Evolutionary conservation across 148 eudicot species (phyloP).

Genomic region (Chenopodium album): DNA sequence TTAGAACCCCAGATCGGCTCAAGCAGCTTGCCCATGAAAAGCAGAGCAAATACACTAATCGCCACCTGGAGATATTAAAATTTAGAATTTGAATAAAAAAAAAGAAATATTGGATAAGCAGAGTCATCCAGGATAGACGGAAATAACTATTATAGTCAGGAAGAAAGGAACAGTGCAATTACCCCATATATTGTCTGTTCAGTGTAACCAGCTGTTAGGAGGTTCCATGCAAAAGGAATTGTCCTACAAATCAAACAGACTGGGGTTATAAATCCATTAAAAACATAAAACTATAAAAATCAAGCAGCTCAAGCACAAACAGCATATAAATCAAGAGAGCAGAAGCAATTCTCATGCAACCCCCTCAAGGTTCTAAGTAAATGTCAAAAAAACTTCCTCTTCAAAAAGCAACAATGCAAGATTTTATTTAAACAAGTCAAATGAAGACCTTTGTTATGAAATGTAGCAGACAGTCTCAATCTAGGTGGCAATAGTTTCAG

Average conservation of each 20-base stretch:
- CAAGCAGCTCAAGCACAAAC: constrained; percentile 10
- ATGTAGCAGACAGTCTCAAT: too few species aligned
- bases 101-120: background rate
- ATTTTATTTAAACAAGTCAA: background rate
- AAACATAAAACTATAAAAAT: background rate
- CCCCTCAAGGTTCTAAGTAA: background rate
- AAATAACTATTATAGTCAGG: constrained; percentile 4
- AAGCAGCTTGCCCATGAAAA: constrained; percentile 85
- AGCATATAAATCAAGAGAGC: background rate
- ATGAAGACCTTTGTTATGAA: background rate
- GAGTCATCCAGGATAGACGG: background rate
- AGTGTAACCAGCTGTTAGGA: constrained; percentile 84
- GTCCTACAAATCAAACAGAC: constrained; percentile 56
- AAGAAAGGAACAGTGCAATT: constrained; percentile 23
- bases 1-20: constrained; percentile 98
- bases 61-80: constrained; percentile 45
- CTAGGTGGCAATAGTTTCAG: too few species aligned
- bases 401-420: background rate
- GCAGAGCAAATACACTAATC: constrained; percentile 75
- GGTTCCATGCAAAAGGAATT: constrained; percentile 98
- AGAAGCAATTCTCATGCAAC: background rate
- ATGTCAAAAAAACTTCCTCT: background rate
- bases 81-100: background rate
- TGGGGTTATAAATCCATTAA: background rate
- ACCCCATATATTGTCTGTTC: constrained; percentile 92